Base-by-base conservation (phyloP, 2,329 filamentous ascomycete species). In the Ophiostoma fasciatum region DNA sequence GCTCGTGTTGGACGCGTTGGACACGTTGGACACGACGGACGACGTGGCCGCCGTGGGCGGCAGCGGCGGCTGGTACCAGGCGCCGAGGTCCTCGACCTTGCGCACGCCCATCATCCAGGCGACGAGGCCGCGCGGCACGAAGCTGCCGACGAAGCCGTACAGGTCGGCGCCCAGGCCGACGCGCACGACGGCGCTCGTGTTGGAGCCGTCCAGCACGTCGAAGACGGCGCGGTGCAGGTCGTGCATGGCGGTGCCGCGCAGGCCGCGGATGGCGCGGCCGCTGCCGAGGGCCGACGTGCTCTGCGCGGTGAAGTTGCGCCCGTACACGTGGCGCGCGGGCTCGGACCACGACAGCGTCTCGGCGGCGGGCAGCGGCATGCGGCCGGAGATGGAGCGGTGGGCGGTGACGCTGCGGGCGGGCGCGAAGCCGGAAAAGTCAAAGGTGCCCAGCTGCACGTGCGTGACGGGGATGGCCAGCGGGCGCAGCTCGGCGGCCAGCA, bases 101-200 rank as follows among this genome's bases (percentile, higher is more conserved):
- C 76, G 65, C 39, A 87, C 71, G 10, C 85, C 85, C 72, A 96
- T 79, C 81, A 96, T 93, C 81, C 83, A 90, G 2, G 76, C 77
- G n/a, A 96, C 79, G 13, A 94, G 53, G 3, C 75, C 68, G 15
- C 72, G 66, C 1, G 90, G 88, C 18, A 81, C 68, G 71, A 79
- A 88, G 27, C 72, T 70, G 6, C 87, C 90, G 7, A 96, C 79
- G 21, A 94, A 66, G 27, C 82, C 81, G 56, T 96, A 96, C 1
- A 85, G 66, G 38, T 79, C 66, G 34, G 84, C 83, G 7, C 90
- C 90, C 35, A 85, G 73, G 1, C 90, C 90, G 13, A 94, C 79
- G 39, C 82, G 77, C 45, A 88, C 71, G 2, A 81, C 71, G 25
- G 71, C 63, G 31, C 62, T 64, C 19, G 67, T 70, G 46, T 70